Percentiles rank a stretch among this genome's conserved stretches.
These are phyloP conservation scores for Pseudonitzschia pungens DNA, from an alignment of 108 stramenopile species.

Conservation along the genomic window DNA sequence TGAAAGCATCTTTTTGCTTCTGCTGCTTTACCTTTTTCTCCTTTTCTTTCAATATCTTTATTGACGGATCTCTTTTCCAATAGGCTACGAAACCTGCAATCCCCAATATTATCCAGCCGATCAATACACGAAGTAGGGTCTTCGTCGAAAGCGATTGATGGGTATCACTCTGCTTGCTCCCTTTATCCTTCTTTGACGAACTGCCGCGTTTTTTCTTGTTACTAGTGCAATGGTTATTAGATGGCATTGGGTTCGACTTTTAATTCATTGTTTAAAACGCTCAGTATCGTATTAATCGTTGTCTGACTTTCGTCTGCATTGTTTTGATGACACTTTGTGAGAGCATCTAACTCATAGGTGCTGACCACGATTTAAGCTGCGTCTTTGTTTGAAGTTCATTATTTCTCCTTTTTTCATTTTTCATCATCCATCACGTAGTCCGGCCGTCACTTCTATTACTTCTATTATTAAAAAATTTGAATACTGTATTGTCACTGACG, in stretches of 20 bases:
- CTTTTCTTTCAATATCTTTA: neutral
- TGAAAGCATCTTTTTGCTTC: neutral
- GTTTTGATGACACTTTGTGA: too few relatives aligned
- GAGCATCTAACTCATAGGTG: too few relatives aligned
- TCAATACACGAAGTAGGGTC: neutral
- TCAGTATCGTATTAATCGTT: too few relatives aligned
- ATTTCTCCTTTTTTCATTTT: too few relatives aligned
- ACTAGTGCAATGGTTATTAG: neutral
- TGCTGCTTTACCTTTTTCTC: neutral
- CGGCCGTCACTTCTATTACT: too few relatives aligned
- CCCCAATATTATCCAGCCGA: neutral
- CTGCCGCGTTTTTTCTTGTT: slow-evolving; percentile 3
- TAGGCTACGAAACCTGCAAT: neutral
- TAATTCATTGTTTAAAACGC: neutral
- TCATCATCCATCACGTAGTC: too few relatives aligned
- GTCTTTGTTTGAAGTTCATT: too few relatives aligned
- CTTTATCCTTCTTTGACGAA: slow-evolving; percentile 8
- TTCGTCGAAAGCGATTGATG: neutral
- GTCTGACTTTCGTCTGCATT: too few relatives aligned
- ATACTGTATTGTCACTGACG: too few relatives aligned
- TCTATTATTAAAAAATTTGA: too few relatives aligned
- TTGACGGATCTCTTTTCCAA: neutral
- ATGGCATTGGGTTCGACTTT: neutral
- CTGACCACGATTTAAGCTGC: too few relatives aligned
- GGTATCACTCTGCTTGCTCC: neutral